phyloP scores from a whole-genome alignment of 192 early-diverging fungal genomes.

The Coemansia sp. region DNA sequence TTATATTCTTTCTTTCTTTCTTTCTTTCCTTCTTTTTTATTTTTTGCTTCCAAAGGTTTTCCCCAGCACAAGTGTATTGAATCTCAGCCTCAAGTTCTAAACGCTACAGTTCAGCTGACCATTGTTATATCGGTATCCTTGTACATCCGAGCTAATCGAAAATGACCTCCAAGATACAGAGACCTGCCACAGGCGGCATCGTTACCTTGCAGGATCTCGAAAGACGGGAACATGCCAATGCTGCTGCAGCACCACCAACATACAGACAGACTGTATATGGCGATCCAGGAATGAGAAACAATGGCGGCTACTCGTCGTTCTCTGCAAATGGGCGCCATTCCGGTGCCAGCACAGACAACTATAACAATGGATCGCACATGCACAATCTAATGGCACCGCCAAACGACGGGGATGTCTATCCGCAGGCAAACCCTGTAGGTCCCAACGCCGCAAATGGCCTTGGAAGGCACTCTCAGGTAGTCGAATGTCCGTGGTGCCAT shows the following conservation, averaged over 20 bases:
- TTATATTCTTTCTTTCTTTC: background rate
- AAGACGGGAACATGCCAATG: conserved; percentile 3
- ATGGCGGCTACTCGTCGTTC: background rate
- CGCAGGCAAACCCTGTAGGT: conserved; percentile 26
- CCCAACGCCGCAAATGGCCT: conserved; percentile 34
- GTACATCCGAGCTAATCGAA: background rate
- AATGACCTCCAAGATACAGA: conserved; percentile 31
- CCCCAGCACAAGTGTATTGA: background rate
- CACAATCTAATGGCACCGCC: conserved; percentile 31
- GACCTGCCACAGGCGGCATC: conserved; percentile 18
- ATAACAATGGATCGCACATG: conserved; percentile 13
- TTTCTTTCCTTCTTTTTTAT: background rate
- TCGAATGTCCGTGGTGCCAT: conserved; percentile 57
- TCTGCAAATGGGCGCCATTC: background rate
- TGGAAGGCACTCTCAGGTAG: conserved; percentile 31
- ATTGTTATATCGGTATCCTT: too few relatives aligned
- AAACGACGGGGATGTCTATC: conserved; percentile 28
- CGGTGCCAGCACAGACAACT: background rate
- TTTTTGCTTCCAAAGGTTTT: background rate
- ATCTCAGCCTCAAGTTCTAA: background rate
- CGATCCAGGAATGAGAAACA: background rate
- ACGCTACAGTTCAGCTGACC: background rate
- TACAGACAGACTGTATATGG: conserved; percentile 1
- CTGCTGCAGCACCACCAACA: background rate
- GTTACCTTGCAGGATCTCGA: conserved; percentile 9